Evolutionary conservation across 306 rosid genomes (phyloP), one percentile per base, ranked within the genome.

Genomic region (Casuarina glauca): DNA sequence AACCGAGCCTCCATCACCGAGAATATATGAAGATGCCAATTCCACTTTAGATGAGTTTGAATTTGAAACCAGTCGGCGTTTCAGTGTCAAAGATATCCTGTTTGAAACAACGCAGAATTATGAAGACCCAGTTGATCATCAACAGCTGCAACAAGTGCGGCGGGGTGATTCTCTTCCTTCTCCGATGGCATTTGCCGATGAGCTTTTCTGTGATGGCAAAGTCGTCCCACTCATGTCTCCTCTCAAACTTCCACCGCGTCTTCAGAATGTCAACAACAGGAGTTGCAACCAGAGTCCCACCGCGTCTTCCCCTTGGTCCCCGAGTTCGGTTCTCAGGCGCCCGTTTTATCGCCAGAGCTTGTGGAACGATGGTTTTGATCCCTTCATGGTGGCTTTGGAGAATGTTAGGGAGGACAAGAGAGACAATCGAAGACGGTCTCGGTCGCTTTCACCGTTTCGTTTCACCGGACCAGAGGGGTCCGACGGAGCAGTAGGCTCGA

Each of bases 331-430:
- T 35, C 79, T 84, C 15, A 80, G 81, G 80, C 76, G 76, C 42
- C 88, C 83, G 0, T 80, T 95, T 69, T 70, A 78, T 0, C 70
- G 77, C 1, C 78, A 16, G 46, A 78, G 84, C 76, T 76, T 81
- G 79, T 86, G 93, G 96, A 88, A 89, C 12, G 97, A 95, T 82
- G 93, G 87, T 60, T 89, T 88, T 81, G 98, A 95, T 86, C 98
- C 98, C 0, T 95, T 91, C 89, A 78, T 43, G 90, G 96, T 58
- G 74, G 97, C 94, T 41, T 53, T 93, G 69, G 82, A 92, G 85
- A 82, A 80, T 66, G 95, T 90, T 13, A 92, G 13, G 84, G 84
- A 75, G 57, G 91, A 83, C n/a, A 77, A 50, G 82, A 70, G 74
- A 38, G 46, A 74, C 66, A 81, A 45, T 69, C n/a, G 57, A 36